A percentile compares a stretch with the other conserved stretches of the same genome.
Evolutionary conservation across 2,329 filamentous ascomycete genomes (phyloP).

Genomic region (Exophiala spinifera): DNA sequence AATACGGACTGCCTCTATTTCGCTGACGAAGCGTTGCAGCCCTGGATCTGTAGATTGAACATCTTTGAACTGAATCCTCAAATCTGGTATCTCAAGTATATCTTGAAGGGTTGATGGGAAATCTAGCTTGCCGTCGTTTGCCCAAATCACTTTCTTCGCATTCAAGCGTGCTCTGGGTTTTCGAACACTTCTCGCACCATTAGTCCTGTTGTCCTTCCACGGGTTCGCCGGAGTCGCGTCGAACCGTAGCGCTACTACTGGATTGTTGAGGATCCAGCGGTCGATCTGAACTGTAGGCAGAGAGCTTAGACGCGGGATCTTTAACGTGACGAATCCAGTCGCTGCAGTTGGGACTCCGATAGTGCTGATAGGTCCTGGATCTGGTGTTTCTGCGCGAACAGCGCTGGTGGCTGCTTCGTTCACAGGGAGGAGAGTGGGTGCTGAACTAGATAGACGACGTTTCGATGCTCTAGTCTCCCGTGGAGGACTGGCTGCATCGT

Average conservation of each 20-base stretch:
- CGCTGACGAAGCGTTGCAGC: conserved; percentile 20
- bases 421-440: neutral
- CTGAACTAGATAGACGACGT: neutral
- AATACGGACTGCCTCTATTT: conserved; percentile 52
- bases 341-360: conserved; percentile 1
- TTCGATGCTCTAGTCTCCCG: neutral
- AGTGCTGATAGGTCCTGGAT: conserved; percentile 2
- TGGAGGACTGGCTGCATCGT: conserved; percentile 3
- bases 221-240: conserved; percentile 5
- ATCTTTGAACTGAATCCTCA: conserved; percentile 5
- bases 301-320: conserved; percentile 22
- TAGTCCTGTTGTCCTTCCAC: neutral
- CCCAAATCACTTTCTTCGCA: conserved; percentile 13
- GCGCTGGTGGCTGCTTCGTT: neutral
- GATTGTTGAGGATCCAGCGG: conserved; percentile 11
- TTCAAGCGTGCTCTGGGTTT: neutral
- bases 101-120: conserved; percentile 20
- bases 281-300: conserved; percentile 18
- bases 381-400: neutral
- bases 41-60: conserved; percentile 11
- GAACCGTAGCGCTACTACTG: conserved; percentile 14
- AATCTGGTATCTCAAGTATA: conserved; percentile 11
- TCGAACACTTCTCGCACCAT: neutral
- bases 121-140: conserved; percentile 1
- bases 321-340: conserved; percentile 26